A percentile compares a stretch with the other conserved stretches of the same genome.
phyloP scores from a whole-genome alignment of 2,329 filamentous ascomycete genomes.

The Trichoderma sp. region DNA sequence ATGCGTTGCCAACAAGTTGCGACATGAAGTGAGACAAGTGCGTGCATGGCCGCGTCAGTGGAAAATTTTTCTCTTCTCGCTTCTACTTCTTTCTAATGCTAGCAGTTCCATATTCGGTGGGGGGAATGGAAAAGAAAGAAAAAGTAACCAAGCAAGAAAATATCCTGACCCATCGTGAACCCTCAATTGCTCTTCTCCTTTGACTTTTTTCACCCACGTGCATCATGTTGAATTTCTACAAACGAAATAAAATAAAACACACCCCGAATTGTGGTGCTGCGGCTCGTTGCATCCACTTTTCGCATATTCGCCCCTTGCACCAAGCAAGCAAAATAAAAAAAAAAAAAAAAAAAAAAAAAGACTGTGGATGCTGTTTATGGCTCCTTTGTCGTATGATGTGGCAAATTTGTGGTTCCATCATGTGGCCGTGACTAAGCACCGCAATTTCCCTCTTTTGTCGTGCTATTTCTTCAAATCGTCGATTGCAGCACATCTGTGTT shows the following conservation, averaged over 20 bases:
- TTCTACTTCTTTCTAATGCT: not conserved
- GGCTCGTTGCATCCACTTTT: not conserved
- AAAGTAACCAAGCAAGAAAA: not conserved
- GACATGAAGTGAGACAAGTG: slow-evolving; percentile 10
- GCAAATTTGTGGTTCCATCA: slow-evolving; percentile 1
- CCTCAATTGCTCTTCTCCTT: not conserved
- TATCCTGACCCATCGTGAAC: not conserved
- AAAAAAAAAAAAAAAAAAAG: no score
- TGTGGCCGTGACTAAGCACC: not conserved
- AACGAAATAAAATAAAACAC: not conserved
- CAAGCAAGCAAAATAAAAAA: not conserved
- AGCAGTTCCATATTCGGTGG: not conserved
- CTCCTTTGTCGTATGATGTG: slow-evolving; percentile 1
- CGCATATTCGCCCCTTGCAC: not conserved
- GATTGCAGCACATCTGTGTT: not conserved
- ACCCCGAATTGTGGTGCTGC: not conserved
- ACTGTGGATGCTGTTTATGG: not conserved
- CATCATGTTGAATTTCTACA: not conserved
- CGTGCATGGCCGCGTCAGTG: not conserved
- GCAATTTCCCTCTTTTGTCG: not conserved
- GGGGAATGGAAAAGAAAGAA: not conserved
- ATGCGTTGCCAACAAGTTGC: not conserved
- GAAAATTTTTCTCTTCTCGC: not conserved
- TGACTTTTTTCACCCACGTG: not conserved
- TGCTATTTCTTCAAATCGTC: not conserved